These are phyloP conservation scores for Nicotiana sylvestris DNA, from an alignment of 257 asterid species.

Conservation along the genomic window DNA sequence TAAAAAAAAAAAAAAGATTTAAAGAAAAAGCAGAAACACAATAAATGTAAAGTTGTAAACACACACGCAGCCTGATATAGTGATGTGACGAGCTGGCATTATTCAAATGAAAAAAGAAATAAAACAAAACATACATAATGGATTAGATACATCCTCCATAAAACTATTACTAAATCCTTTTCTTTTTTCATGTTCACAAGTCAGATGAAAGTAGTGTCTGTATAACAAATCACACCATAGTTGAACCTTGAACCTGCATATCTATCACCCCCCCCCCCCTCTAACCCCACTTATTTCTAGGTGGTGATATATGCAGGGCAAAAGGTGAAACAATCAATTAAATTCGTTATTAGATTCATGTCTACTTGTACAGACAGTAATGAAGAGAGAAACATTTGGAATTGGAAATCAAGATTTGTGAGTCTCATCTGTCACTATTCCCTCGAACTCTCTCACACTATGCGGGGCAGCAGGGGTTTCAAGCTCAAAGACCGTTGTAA, in stretches of 20 bases:
- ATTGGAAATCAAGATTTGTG: constrained; percentile 42
- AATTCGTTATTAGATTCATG: constrained; percentile 28
- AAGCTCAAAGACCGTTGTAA: constrained; percentile 53
- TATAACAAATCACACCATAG: constrained; percentile 3
- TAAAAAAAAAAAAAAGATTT: too few species aligned
- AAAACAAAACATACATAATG: neutral
- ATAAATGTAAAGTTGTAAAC: neutral
- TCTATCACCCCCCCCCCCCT: neutral
- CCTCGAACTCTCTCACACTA: constrained; percentile 21
- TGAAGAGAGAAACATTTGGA: neutral
- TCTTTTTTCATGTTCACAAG: constrained; percentile 4
- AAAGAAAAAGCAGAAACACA: neutral
- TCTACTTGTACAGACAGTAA: constrained; percentile 34
- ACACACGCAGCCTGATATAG: neutral
- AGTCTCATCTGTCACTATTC: constrained; percentile 44
- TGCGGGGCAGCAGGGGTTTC: constrained; percentile 24
- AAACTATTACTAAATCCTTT: neutral
- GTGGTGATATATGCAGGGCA: constrained; percentile 28
- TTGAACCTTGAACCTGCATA: constrained; percentile 18
- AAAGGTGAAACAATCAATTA: neutral
- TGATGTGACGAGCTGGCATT: neutral
- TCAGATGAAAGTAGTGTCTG: neutral
- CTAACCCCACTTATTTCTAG: neutral
- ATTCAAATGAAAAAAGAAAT: neutral
- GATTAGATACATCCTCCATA: constrained; percentile 6